These are phyloP conservation scores for Scutellaria baicalensis DNA, from an alignment of 257 asterid species.

Conservation along the genomic window DNA sequence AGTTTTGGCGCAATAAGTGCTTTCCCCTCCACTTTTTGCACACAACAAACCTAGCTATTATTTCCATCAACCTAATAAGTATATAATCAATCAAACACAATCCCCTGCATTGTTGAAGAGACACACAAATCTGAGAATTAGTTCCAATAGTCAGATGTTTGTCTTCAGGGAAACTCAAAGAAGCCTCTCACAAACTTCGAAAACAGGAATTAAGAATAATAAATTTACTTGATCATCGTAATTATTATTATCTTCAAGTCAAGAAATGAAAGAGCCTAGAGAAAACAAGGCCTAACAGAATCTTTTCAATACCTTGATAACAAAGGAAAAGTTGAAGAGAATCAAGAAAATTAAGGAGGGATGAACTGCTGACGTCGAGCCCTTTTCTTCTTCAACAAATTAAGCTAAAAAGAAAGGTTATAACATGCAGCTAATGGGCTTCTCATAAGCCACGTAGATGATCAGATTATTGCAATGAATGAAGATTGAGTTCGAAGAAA, in stretches of 20 bases:
- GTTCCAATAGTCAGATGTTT: conserved; percentile 4
- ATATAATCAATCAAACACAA: no score
- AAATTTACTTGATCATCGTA: background rate
- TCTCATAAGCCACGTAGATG: conserved; percentile 11
- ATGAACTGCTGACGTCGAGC: background rate
- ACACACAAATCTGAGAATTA: background rate
- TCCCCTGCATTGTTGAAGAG: background rate
- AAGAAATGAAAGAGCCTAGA: no score
- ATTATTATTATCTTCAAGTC: background rate
- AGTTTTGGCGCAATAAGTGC: conserved; percentile 46
- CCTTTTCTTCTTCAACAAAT: conserved; percentile 72
- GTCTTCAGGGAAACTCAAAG: conserved; percentile 36
- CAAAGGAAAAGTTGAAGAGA: background rate
- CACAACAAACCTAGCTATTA: background rate
- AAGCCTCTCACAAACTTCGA: conserved; percentile 14
- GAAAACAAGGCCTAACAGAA: background rate
- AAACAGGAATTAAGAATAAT: background rate
- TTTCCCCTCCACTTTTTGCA: conserved; percentile 34
- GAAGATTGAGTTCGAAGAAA: conserved; percentile 25
- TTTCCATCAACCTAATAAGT: background rate
- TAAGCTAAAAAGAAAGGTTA: conserved; percentile 23
- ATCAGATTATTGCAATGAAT: background rate
- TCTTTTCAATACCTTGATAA: conserved; percentile 20
- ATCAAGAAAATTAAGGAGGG: background rate
- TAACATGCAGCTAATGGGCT: conserved; percentile 27